A percentile compares a stretch with the other conserved stretches of the same genome.
Evolutionary conservation across 2,329 filamentous ascomycete genomes (phyloP).

Genomic region (Aspergillus alliaceus): DNA sequence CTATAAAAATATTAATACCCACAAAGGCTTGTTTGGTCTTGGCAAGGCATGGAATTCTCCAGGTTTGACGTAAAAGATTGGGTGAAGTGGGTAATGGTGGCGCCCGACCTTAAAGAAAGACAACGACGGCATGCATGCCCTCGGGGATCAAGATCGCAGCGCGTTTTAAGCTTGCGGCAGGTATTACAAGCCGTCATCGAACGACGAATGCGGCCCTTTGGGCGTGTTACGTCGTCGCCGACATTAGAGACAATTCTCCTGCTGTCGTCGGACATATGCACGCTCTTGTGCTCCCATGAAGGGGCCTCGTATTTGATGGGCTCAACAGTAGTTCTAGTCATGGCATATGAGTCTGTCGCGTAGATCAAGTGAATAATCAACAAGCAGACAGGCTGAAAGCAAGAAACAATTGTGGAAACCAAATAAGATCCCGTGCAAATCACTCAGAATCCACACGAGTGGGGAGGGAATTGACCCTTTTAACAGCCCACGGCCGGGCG

Average conservation of each 20-base stretch:
- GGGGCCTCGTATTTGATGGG: slow-evolving; percentile 18
- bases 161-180: slow-evolving; percentile 38
- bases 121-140: slow-evolving; percentile 38
- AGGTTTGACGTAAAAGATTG: neutral
- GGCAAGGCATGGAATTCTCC: neutral
- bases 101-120: slow-evolving; percentile 33
- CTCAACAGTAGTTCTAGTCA: slow-evolving; percentile 26
- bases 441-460: slow-evolving; percentile 6
- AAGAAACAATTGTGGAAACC: slow-evolving; percentile 1
- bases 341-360: slow-evolving; percentile 14
- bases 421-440: slow-evolving; percentile 8
- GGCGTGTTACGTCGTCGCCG: slow-evolving; percentile 25
- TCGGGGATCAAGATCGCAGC: slow-evolving; percentile 37
- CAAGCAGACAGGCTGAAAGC: neutral
- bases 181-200: slow-evolving; percentile 40
- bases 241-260: slow-evolving; percentile 23
- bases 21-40: neutral
- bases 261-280: slow-evolving; percentile 24
- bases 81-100: neutral
- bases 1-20: slow-evolving; percentile 14
- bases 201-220: slow-evolving; percentile 34
- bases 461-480: slow-evolving; percentile 15
- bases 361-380: neutral
- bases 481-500: slow-evolving; percentile 11
- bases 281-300: slow-evolving; percentile 29